A percentile compares a stretch with the other conserved stretches of the same genome.
These are phyloP conservation scores for Leccinum ochraceum DNA, from an alignment of 768 basidiomycete genomes.

Conservation along the genomic window DNA sequence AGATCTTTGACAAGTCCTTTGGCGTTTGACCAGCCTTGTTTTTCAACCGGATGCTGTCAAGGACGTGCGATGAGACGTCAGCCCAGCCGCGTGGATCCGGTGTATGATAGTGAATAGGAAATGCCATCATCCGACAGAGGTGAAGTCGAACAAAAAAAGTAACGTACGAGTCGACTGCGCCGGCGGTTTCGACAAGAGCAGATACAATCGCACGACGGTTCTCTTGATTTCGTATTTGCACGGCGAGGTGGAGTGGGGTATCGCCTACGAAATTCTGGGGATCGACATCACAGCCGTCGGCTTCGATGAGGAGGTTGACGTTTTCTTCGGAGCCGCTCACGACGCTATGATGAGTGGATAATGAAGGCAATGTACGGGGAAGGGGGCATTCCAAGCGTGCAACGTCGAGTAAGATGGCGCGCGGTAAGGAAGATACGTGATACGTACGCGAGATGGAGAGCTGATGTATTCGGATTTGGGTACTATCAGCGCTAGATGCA, in stretches of 20 bases:
- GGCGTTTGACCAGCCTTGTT: conserved; percentile 32
- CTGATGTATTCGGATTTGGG: conserved; percentile 10
- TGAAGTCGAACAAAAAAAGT: not conserved
- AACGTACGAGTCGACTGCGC: conserved; percentile 27
- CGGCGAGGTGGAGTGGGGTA: conserved; percentile 33
- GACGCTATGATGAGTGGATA: conserved; percentile 11
- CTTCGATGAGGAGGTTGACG: conserved; percentile 26
- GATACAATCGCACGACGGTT: conserved; percentile 24
- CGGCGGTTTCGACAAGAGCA: conserved; percentile 25
- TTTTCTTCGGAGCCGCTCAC: conserved; percentile 17
- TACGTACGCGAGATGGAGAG: conserved; percentile 35
- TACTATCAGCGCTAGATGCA: conserved; percentile 18
- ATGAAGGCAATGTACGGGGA: not conserved
- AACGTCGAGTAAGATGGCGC: not conserved
- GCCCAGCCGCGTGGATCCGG: not conserved
- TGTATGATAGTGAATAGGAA: not conserved
- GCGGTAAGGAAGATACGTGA: not conserved
- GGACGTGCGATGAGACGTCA: not conserved
- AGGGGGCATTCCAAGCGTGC: not conserved
- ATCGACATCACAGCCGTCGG: conserved; percentile 32
- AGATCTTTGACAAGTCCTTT: conserved; percentile 23
- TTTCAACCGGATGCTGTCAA: conserved; percentile 21
- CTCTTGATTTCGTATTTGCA: conserved; percentile 16
- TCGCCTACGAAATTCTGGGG: conserved; percentile 25
- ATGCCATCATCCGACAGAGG: not conserved